Conservation (phyloP, 2,329 filamentous ascomycete genomes). For the Penicillium sp. region DNA sequence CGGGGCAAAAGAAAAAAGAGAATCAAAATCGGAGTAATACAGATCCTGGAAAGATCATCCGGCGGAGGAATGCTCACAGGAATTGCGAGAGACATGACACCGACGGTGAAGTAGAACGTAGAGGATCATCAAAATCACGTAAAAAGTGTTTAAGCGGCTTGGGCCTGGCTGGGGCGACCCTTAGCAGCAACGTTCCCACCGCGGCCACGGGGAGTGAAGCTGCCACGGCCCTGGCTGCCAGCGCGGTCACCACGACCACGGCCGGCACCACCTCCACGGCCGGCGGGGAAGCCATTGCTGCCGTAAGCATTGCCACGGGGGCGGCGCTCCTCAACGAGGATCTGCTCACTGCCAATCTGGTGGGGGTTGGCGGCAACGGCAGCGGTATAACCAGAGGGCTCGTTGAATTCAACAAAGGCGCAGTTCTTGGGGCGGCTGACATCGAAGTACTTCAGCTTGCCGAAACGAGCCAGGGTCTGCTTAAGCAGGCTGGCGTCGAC, state of each 20-base stretch:
- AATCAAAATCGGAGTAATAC: slow-evolving; percentile 31
- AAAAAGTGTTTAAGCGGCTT: slow-evolving; percentile 32
- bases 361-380: slow-evolving; percentile 80
- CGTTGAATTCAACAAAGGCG: slow-evolving; percentile 89
- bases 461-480: slow-evolving; percentile 60
- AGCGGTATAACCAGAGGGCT: slow-evolving; percentile 68
- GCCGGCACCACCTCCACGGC: slow-evolving; percentile 56
- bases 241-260: slow-evolving; percentile 61
- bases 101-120: slow-evolving; percentile 5
- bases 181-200: slow-evolving; percentile 49
- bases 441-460: slow-evolving; percentile 56
- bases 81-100: neutral
- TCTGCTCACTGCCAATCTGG: slow-evolving; percentile 68
- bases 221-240: slow-evolving; percentile 56
- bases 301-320: slow-evolving; percentile 64
- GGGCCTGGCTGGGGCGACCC: slow-evolving; percentile 40
- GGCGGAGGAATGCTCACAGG: slow-evolving; percentile 6
- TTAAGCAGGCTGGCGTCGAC: slow-evolving; percentile 67
- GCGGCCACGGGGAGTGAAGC: slow-evolving; percentile 56
- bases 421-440: slow-evolving; percentile 76
- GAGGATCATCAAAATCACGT: slow-evolving; percentile 8
- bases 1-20: slow-evolving; percentile 10
- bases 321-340: slow-evolving; percentile 81
- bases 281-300: slow-evolving; percentile 53
- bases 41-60: slow-evolving; percentile 25